phyloP scores from a whole-genome alignment of 768 basidiomycete genomes.

The Suillus discolor region DNA sequence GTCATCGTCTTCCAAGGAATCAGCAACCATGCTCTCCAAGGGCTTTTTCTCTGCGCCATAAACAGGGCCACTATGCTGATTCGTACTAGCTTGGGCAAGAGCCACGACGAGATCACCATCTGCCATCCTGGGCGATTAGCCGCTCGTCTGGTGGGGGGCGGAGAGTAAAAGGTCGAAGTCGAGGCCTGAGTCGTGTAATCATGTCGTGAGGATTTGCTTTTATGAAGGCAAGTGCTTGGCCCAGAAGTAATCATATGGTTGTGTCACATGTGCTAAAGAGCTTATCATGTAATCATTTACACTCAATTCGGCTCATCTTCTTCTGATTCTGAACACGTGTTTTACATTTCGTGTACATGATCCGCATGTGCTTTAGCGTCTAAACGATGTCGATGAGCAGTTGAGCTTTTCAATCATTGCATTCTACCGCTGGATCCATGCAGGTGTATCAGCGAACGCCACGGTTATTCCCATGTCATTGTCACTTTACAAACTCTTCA shows the following conservation, averaged over 20 bases:
- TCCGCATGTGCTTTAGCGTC: not conserved
- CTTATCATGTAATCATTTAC: not conserved
- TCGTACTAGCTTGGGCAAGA: constrained; percentile 14
- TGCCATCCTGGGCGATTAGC: not conserved
- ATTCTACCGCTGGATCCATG: not conserved
- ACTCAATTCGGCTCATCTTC: not conserved
- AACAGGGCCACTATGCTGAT: constrained; percentile 8
- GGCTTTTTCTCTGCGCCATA: constrained; percentile 25
- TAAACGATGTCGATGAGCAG: not conserved
- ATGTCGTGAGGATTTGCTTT: not conserved
- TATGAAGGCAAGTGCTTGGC: not conserved
- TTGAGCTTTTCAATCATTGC: not conserved
- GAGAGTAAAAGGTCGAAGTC: not conserved
- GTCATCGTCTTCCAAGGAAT: constrained; percentile 28
- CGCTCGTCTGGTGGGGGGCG: not conserved
- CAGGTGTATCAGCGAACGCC: not conserved
- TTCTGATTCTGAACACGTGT: not conserved
- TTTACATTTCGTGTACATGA: not conserved
- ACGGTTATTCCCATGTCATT: not conserved
- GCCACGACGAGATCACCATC: constrained; percentile 16
- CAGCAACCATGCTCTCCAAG: constrained; percentile 13
- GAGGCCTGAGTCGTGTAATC: not conserved
- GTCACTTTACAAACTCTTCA: not conserved
- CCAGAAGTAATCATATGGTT: not conserved
- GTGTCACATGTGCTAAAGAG: not conserved